Evolutionary conservation across 1,284 basidiomycete genomes (phyloP).

Genomic region (Apiotrichum laibachii): DNA sequence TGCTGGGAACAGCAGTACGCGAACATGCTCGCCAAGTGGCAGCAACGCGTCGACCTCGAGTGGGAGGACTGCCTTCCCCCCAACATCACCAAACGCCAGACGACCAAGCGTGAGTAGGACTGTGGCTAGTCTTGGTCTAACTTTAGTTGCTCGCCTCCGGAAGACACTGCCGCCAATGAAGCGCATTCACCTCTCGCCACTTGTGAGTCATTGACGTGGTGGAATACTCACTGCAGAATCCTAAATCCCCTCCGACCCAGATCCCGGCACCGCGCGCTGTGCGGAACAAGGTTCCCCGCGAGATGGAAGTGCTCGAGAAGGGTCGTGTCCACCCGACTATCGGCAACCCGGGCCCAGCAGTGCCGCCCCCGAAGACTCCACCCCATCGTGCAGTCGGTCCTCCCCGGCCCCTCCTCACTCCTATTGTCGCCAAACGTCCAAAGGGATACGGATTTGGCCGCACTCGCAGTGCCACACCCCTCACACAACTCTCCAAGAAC

Average conservation of each 20-base stretch:
- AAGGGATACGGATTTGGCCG: background rate
- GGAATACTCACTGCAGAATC: background rate
- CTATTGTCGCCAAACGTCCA: background rate
- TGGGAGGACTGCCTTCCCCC: conserved; percentile 33
- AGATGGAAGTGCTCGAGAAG: background rate
- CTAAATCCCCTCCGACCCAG: background rate
- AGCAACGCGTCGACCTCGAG: conserved; percentile 31
- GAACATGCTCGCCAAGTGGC: conserved; percentile 35
- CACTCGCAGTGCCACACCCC: background rate
- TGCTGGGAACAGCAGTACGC: conserved; percentile 48
- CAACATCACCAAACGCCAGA: background rate
- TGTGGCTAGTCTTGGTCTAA: background rate
- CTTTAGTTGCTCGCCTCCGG: background rate
- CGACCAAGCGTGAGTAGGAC: background rate
- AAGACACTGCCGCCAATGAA: background rate
- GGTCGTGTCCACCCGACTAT: no score
- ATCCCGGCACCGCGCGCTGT: no score
- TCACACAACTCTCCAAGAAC: background rate
- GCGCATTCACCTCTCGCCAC: conserved; percentile 31
- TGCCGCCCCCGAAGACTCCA: background rate
- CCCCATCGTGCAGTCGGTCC: background rate
- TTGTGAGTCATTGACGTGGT: conserved; percentile 13
- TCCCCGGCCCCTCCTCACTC: background rate
- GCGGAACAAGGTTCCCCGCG: no score
- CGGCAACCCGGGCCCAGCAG: background rate